phyloP scores from a whole-genome alignment of 495 filamentous ascomycete species.

The Pseudoneurospora amorphoporcata region DNA sequence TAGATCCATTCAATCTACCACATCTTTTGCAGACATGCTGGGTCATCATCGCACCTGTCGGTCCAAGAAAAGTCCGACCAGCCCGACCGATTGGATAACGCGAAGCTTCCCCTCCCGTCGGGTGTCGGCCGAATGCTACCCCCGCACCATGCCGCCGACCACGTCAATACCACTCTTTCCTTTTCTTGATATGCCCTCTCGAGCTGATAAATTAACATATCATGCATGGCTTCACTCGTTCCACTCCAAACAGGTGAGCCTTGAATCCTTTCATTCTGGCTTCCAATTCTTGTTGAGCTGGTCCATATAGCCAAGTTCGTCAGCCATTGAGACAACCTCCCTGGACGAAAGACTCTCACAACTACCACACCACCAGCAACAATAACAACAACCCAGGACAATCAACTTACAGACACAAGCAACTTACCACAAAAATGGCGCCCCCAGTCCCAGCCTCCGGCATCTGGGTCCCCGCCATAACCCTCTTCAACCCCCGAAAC shows the following conservation, averaged over 20 bases:
- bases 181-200: not conserved
- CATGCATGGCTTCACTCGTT: not conserved
- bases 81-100: not conserved
- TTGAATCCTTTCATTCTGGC: not conserved
- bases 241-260: not conserved
- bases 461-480: slow-evolving; percentile 36
- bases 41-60: not conserved
- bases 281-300: not conserved
- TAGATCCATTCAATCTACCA: not conserved
- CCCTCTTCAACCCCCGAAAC: slow-evolving; percentile 44
- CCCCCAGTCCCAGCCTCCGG: slow-evolving; percentile 29
- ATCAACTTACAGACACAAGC: not conserved
- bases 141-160: not conserved
- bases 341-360: not conserved
- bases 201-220: too few relatives aligned
- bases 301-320: not conserved
- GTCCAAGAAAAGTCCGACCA: not conserved
- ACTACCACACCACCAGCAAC: not conserved
- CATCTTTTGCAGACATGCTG: not conserved
- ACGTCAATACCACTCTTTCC: not conserved
- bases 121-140: not conserved
- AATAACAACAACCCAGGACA: not conserved
- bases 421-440: not conserved
- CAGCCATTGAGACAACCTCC: not conserved
- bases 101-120: not conserved